Evolutionary conservation across 2,329 filamentous ascomycete species (phyloP).

Genomic region (Verticillium nubilum): DNA sequence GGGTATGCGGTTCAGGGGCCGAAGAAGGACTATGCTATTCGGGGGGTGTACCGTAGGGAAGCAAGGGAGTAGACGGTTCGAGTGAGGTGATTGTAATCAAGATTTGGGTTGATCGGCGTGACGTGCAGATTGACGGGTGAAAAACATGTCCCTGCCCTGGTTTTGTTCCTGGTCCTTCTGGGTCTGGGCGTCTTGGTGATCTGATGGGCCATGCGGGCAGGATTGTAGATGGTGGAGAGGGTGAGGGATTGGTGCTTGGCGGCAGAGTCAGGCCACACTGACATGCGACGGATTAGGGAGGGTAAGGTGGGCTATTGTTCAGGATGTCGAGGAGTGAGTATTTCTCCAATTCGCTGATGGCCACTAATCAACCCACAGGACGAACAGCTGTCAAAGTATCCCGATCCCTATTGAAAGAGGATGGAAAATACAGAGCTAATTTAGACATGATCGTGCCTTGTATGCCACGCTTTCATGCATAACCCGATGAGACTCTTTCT

Average conservation of each 20-base stretch:
- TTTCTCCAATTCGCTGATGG: too few relatives aligned
- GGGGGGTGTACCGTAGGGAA: conserved; percentile 42
- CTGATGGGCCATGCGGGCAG: not conserved
- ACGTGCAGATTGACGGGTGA: not conserved
- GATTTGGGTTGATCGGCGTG: not conserved
- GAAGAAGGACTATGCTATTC: conserved; percentile 66
- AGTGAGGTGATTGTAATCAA: too few relatives aligned
- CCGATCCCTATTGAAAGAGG: too few relatives aligned
- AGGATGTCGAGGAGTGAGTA: too few relatives aligned
- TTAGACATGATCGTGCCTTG: too few relatives aligned
- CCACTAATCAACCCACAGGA: too few relatives aligned
- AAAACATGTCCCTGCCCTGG: not conserved
- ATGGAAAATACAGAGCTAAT: too few relatives aligned
- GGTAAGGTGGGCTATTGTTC: not conserved
- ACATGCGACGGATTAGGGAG: not conserved
- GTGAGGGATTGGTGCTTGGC: not conserved
- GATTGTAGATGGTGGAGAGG: not conserved
- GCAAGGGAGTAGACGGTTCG: not conserved
- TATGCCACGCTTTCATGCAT: too few relatives aligned
- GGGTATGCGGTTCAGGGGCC: conserved; percentile 65
- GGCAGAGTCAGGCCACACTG: not conserved
- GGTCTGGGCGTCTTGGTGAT: not conserved
- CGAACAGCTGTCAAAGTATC: too few relatives aligned
- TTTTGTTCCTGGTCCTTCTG: not conserved
- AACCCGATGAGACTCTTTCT: too few relatives aligned